A percentile compares a stretch with the other conserved stretches of the same genome.
phyloP scores from a whole-genome alignment of 2,329 filamentous ascomycete genomes.

The Magnaporthiopsis poae region DNA sequence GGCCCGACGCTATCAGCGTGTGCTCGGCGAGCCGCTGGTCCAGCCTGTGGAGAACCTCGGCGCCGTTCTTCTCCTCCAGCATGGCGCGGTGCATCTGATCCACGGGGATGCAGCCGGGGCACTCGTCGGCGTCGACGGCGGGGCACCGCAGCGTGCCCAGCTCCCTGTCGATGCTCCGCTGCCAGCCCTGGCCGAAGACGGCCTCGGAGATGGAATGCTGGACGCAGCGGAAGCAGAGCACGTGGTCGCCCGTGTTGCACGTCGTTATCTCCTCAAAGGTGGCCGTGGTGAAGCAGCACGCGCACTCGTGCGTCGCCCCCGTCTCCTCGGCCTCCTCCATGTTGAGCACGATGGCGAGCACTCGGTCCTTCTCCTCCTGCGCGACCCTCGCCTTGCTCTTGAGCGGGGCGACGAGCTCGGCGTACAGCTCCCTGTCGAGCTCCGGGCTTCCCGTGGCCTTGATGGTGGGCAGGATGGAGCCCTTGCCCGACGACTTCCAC shows the following conservation, averaged over 20 bases:
- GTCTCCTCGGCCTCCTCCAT: slow-evolving; percentile 48
- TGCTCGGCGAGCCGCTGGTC: slow-evolving; percentile 73
- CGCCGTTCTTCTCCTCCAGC: slow-evolving; percentile 55
- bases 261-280: slow-evolving; percentile 65
- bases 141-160: slow-evolving; percentile 71
- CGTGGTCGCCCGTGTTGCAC: slow-evolving; percentile 54
- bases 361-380: slow-evolving; percentile 41
- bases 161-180: slow-evolving; percentile 62
- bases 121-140: slow-evolving; percentile 63
- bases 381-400: slow-evolving; percentile 31
- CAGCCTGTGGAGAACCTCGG: slow-evolving; percentile 63
- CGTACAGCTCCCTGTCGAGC: slow-evolving; percentile 52
- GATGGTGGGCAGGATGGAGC: slow-evolving; percentile 49
- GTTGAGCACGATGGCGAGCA: slow-evolving; percentile 44
- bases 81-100: slow-evolving; percentile 66
- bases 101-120: slow-evolving; percentile 61
- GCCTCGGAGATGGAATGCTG: slow-evolving; percentile 74
- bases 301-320: slow-evolving; percentile 56
- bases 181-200: slow-evolving; percentile 87
- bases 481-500: slow-evolving; percentile 48
- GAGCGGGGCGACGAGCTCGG: slow-evolving; percentile 46
- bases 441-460: slow-evolving; percentile 56
- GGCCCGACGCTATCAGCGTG: slow-evolving; percentile 58
- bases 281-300: slow-evolving; percentile 64
- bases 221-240: slow-evolving; percentile 74